phyloP scores from a whole-genome alignment of 1,139 yeast species.

The Hyphopichia fennica region DNA sequence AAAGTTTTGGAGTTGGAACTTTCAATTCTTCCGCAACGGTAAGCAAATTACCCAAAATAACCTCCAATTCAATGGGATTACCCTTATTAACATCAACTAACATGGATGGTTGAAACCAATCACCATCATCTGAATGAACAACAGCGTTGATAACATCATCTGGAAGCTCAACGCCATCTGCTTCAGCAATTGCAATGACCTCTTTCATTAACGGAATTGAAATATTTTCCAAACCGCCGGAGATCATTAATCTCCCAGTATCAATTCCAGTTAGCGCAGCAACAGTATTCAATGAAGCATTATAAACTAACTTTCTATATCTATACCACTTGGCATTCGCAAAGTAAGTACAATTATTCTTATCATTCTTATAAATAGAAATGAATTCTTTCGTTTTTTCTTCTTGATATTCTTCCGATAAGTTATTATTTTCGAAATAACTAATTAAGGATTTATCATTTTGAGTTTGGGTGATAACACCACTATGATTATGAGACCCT shows the following conservation, averaged over 20 bases:
- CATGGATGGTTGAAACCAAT: conserved; percentile 34
- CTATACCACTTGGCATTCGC: conserved; percentile 18
- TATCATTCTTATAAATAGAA: conserved; percentile 22
- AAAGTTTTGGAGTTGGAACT: conserved; percentile 20
- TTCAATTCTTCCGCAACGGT: conserved; percentile 11
- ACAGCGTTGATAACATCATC: conserved; percentile 17
- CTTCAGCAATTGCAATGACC: conserved; percentile 10
- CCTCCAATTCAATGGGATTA: conserved; percentile 33
- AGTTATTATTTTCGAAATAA: conserved; percentile 13
- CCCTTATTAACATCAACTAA: conserved; percentile 31
- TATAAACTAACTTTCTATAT: conserved; percentile 36
- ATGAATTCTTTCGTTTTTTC: conserved; percentile 15
- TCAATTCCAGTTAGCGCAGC: conserved; percentile 33
- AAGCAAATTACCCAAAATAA: conserved; percentile 26
- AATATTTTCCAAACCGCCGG: conserved; percentile 12
- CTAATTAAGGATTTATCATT: conserved; percentile 21
- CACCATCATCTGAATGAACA: conserved; percentile 17
- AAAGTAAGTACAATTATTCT: conserved; percentile 5
- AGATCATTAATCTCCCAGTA: conserved; percentile 21
- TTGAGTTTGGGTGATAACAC: conserved; percentile 27
- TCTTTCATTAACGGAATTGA: conserved; percentile 7
- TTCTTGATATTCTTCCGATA: conserved; percentile 9
- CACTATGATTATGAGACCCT: conserved; percentile 22
- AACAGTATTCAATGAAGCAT: conserved; percentile 34
- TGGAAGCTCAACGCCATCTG: conserved; percentile 6